Percentiles rank a stretch among this genome's conserved stretches.
These are phyloP conservation scores for Kwoniella sp. DNA, from an alignment of 768 basidiomycete species.

Conservation along the genomic window DNA sequence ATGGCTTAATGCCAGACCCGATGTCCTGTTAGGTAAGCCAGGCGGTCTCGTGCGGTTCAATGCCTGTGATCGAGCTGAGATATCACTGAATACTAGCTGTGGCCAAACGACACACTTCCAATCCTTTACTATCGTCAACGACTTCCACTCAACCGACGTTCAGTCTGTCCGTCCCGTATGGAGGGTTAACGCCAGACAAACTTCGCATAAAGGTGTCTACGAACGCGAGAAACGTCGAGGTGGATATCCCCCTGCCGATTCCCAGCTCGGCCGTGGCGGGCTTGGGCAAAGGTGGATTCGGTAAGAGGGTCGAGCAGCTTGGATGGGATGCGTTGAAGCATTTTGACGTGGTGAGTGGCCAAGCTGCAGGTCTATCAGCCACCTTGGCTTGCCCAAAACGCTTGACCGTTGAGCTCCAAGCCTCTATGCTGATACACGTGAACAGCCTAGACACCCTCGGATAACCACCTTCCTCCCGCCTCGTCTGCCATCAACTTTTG, in stretches of 20 bases:
- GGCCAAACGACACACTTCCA: conserved; percentile 14
- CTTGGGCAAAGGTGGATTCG: conserved; percentile 9
- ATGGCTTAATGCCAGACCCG: conserved; percentile 16
- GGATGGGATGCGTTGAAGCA: conserved; percentile 8
- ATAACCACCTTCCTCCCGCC: conserved; percentile 8
- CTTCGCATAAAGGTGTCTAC: conserved; percentile 8
- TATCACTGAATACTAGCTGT: neutral
- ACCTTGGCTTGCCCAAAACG: too few species aligned
- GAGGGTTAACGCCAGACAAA: conserved; percentile 2
- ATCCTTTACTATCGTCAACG: conserved; percentile 1
- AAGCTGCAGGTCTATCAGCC: too few species aligned
- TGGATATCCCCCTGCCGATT: conserved; percentile 10
- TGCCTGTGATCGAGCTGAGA: neutral
- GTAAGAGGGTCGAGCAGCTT: conserved; percentile 8
- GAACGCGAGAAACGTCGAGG: conserved; percentile 9
- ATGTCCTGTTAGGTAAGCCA: conserved; percentile 6
- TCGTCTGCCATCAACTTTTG: neutral
- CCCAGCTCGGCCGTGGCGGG: neutral
- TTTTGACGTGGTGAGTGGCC: conserved; percentile 11
- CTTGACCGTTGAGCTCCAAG: too few species aligned
- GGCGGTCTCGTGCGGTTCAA: neutral
- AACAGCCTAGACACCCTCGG: conserved; percentile 8
- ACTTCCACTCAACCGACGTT: neutral
- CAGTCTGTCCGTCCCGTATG: neutral
- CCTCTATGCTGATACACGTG: too few species aligned